A percentile compares a stretch with the other conserved stretches of the same genome.
phyloP scores from a whole-genome alignment of 192 early-diverging fungal species.

The Lunasporangiospora selenospora region DNA sequence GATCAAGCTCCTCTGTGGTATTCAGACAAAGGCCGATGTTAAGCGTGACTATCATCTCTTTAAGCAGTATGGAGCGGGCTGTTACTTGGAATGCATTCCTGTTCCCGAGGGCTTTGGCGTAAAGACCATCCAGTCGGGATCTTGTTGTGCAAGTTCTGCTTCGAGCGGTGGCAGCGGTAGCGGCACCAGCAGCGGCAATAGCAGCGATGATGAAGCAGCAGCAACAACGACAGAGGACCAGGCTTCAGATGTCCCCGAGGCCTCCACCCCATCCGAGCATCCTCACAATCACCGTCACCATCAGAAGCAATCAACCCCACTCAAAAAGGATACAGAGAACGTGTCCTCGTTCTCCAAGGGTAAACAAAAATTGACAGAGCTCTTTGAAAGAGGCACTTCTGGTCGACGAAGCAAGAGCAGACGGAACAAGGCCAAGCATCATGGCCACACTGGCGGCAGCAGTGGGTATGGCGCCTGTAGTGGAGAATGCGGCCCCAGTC shows the following conservation, averaged over 20 bases:
- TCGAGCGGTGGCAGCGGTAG: not conserved
- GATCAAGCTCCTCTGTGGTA: constrained; percentile 69
- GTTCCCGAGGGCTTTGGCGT: constrained; percentile 45
- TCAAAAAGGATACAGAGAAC: not conserved
- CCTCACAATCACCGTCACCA: too few species aligned
- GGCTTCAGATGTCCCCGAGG: too few species aligned
- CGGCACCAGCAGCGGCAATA: constrained; percentile 1
- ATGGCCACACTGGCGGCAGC: not conserved
- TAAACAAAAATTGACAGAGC: constrained; percentile 22
- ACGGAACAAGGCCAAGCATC: not conserved
- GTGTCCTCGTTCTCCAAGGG: constrained; percentile 19
- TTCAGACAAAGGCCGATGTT: constrained; percentile 46
- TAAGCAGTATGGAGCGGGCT: constrained; percentile 38
- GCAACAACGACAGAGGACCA: too few species aligned
- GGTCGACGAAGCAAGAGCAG: too few species aligned
- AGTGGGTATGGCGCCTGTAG: not conserved
- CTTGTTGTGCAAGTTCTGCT: not conserved
- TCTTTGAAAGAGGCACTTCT: constrained; percentile 17
- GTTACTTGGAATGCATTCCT: constrained; percentile 36
- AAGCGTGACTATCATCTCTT: constrained; percentile 45
- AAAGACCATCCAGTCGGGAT: constrained; percentile 25
- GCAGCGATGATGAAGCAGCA: not conserved
- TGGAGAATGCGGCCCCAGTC: constrained; percentile 1
- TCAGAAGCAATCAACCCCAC: too few species aligned
- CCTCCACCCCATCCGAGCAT: too few species aligned